Evolutionary conservation across 2,329 filamentous ascomycete species (phyloP), one percentile per base, ranked within the genome.

Genomic region (Penicillium sp.): DNA sequence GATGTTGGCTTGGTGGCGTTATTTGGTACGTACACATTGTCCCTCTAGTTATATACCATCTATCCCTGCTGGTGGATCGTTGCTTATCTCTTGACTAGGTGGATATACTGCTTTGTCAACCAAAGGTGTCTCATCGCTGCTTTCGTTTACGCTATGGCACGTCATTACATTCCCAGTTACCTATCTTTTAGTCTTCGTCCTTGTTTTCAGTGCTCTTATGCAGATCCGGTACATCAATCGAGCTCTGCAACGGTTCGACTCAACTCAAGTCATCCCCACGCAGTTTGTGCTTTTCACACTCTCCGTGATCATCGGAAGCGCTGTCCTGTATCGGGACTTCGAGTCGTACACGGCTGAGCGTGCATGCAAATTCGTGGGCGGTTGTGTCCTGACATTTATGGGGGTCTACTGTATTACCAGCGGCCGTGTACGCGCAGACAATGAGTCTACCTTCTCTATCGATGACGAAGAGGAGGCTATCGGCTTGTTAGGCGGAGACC

Each of bases 261-360:
- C 93, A 6, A 98, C 93, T 0, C 89, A 96, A 67, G 93, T 98
- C 59, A 98, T 98, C 55, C 93, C 93, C 0, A 93, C 93, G 13
- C 93, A 98, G 64, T 98, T 98, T 61, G 93, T 98, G 43, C 80
- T 94, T 55, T 98, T 98, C 68, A 98, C 93, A 0, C 77, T 98
- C 7, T 95, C 87, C 6, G 93, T 97, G 55, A 97, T 98, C 59
- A 77, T 95, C 45, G 93, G 93, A 49, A 96, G 90, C 61, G 91
- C 91, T 1, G 78, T 98, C 8, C 73, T 98, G 6, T 98, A 97
- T 66, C 84, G 91, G 43, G 93, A 98, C 67, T 98, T 98, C 62
- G 87, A 97, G 67, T 83, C 85, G 37, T 87, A 88, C 6, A 86
- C 83, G 0, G 71, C 77, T 28, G 77, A 82, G 42, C 86, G 88